Base-by-base conservation (phyloP, 345 rosid genomes). In the Hibiscus syriacus region DNA sequence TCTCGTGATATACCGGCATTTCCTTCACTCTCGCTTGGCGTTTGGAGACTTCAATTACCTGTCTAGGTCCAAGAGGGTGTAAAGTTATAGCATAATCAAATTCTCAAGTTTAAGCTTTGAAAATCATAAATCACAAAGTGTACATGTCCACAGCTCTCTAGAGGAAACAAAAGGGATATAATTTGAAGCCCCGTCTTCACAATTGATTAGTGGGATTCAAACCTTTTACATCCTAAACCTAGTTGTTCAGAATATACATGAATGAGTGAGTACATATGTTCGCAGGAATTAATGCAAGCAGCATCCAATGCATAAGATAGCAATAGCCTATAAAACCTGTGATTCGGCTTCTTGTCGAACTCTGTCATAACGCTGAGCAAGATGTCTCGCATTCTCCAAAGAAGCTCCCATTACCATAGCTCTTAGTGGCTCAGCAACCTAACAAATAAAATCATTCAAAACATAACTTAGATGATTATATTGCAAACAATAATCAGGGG, bases 341-440 rank as follows among this genome's bases (percentile, higher is more conserved):
- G 93, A 81, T 90, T 92, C 98, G 60, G 92, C 80, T 77, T 92
- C 98, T 73, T 90, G 96, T 64, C 98, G 84, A 88, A 92, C 80
- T 72, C 97, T 80, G 74, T 88, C 96, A 80, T 88, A 92, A n/a
- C 93, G 91, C 64, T 90, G 98, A 56, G 98, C 93, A 82, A 92
- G 90, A 85, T 90, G 97, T 17, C 98, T 84, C 14, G 98, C 98
- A 80, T 92, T 97, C 68, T 90, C 98, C 73, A 92, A 72, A 6
- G 97, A 96, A 70, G 97, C 87, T 76, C 96, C 98, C 87, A 78
- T 85, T 62, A 92, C 91, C 98, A 92, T 92, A 54, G 97, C 90
- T 75, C 97, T 84, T 69, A 92, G 68, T 60, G 98, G 98, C 77
- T 92, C 98, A 55, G 97, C 93, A 55, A 92, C 93, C 98, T 92